Evolutionary conservation across 805 yeast genomes (phyloP).

Genomic region (Yarrowia phangngaensis): DNA sequence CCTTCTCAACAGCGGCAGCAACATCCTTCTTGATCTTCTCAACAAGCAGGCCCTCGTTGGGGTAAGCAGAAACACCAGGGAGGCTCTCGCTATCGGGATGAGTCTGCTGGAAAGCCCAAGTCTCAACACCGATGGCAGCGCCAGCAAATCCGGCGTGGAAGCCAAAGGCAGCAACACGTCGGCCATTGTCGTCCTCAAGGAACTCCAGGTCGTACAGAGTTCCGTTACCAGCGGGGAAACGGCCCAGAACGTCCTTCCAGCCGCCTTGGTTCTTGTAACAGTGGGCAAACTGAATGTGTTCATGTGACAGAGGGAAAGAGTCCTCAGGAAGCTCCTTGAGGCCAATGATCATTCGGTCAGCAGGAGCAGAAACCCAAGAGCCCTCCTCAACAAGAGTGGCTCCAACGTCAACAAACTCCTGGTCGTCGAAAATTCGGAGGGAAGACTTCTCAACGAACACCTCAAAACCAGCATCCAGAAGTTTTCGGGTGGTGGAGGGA

Average conservation of each 20-base stretch:
- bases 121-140: slow-evolving; percentile 91
- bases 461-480: slow-evolving; percentile 82
- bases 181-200: slow-evolving; percentile 86
- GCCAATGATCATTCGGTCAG: slow-evolving; percentile 84
- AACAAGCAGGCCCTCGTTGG: slow-evolving; percentile 71
- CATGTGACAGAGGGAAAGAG: slow-evolving; percentile 86
- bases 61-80: slow-evolving; percentile 77
- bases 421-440: slow-evolving; percentile 72
- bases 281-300: slow-evolving; percentile 98
- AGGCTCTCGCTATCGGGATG: slow-evolving; percentile 63
- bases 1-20: slow-evolving; percentile 52
- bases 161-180: slow-evolving; percentile 99
- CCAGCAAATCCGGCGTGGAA: slow-evolving; percentile 99
- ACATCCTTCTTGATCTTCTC: slow-evolving; percentile 54
- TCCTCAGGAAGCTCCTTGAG: slow-evolving; percentile 94
- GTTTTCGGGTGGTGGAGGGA: slow-evolving; percentile 80
- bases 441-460: slow-evolving; percentile 83
- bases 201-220: slow-evolving; percentile 90
- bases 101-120: slow-evolving; percentile 89
- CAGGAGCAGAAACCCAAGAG: slow-evolving; percentile 90
- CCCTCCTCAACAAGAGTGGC: slow-evolving; percentile 87
- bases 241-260: slow-evolving; percentile 83
- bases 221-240: slow-evolving; percentile 93
- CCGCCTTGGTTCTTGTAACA: slow-evolving; percentile 98
- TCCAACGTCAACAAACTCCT: slow-evolving; percentile 75